Evolutionary conservation across 495 filamentous ascomycete species (phyloP), one percentile per base, ranked within the genome.

Genomic region (Lasiosphaeria miniovina): DNA sequence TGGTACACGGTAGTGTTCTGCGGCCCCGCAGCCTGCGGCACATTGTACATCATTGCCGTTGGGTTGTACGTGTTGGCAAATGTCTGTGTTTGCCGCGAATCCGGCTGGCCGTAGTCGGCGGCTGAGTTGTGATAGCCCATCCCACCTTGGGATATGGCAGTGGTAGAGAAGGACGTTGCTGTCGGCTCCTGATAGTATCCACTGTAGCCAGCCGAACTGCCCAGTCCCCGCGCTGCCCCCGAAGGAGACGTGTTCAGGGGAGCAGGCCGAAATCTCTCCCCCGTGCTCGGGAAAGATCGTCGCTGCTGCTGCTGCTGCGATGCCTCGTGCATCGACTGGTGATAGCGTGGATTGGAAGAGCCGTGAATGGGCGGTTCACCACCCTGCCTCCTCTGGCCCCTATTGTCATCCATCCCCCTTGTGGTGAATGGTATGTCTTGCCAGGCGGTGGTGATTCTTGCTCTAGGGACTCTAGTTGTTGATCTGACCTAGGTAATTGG

Each of bases 11-110:
- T 79, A 68, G 80, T 84, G 58, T 41, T 65, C 57, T 73, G 70
- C 71, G 85, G 77, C 65, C 87, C 76, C 65, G 79, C 78, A 65
- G 86, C 81, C 75, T 89, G 87, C 72, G 82, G 78, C 58, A 93
- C 85, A 76, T 86, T 87, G 77, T 96, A 96, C 77, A 94, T 86
- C 73, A 94, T 83, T 54, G 84, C 82, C 48, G 71, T 63, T 58
- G 86, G 77, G 50, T 77, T 78, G 69, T 83, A 84, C 61, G 75
- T 65, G 68, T 72, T 60, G 48, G 73, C 73, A 56, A 77, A 78
- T 61, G 74, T 68, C 61, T 79, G 80, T 61, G 74, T 59, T 59
- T 79, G 78, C 61, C 82, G 74, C 62, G 76, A 74, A 54, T 86
- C 80, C 32, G 68, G 31, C 59, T 80, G 76, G 14, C 74, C 71